Conservation (phyloP, 129 eudicot genomes). For the Pulicaria dysenterica region DNA sequence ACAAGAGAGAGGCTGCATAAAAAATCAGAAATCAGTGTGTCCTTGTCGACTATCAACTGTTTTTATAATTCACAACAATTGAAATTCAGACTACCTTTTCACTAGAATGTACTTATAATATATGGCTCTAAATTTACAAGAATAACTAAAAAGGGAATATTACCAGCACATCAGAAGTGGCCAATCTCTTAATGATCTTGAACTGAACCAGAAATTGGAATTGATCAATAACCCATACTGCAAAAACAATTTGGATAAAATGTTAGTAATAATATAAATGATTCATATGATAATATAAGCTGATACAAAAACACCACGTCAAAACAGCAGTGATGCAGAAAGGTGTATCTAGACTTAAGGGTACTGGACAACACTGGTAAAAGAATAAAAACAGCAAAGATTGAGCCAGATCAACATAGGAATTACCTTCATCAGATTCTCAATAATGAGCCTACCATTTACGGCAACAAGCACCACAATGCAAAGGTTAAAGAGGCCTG, state of each 20-base stretch:
- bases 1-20: conserved; percentile 69
- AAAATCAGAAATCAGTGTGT: not conserved
- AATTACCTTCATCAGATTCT: conserved; percentile 92
- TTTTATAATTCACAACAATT: not conserved
- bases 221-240: conserved; percentile 93
- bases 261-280: conserved; percentile 18
- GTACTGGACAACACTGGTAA: conserved; percentile 7
- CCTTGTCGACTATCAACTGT: not conserved
- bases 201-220: conserved; percentile 91
- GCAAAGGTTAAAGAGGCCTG: conserved; percentile 96
- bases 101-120: conserved; percentile 8
- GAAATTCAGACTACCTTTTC: not conserved
- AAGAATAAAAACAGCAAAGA: not conserved
- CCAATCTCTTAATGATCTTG: conserved; percentile 88
- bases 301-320: not conserved
- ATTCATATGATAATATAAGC: conserved; percentile 4
- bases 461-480: conserved; percentile 98
- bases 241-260: conserved; percentile 30
- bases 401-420: conserved; percentile 10
- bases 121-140: not conserved
- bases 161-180: conserved; percentile 98
- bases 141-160: conserved; percentile 11
- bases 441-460: conserved; percentile 91
- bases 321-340: conserved; percentile 4
- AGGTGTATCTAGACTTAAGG: not conserved